phyloP scores from a whole-genome alignment of 2,329 filamentous ascomycete genomes.

The Mycogone perniciosa region DNA sequence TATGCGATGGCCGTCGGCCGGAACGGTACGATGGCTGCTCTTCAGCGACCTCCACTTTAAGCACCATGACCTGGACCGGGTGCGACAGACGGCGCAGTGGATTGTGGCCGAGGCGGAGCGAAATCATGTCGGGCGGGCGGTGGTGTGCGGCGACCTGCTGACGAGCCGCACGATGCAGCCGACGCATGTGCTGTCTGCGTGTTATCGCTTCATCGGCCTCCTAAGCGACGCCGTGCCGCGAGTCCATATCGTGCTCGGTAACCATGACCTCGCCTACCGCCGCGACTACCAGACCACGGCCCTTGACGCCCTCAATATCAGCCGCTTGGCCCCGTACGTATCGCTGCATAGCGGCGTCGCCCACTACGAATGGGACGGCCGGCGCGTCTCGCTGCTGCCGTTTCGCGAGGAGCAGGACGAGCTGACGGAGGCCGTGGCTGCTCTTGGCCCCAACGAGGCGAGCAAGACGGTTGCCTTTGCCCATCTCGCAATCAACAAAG shows the following conservation, averaged over 20 bases:
- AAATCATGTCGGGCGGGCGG: constrained; percentile 7
- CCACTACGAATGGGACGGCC: constrained; percentile 16
- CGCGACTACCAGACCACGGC: constrained; percentile 20
- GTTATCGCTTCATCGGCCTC: constrained; percentile 14
- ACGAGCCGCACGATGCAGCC: constrained; percentile 15
- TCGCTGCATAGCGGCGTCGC: constrained; percentile 15
- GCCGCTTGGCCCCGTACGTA: constrained; percentile 13
- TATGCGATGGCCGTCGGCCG: constrained; percentile 8
- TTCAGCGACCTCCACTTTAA: constrained; percentile 18
- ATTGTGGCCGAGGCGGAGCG: constrained; percentile 14
- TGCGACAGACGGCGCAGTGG: constrained; percentile 16
- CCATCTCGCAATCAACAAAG: constrained; percentile 19
- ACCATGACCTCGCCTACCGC: constrained; percentile 21
- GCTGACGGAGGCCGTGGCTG: constrained; percentile 13
- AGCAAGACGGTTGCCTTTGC: constrained; percentile 18
- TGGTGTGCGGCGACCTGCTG: constrained; percentile 16
- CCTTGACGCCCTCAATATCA: constrained; percentile 16
- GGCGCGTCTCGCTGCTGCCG: constrained; percentile 16
- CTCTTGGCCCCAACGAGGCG: constrained; percentile 10
- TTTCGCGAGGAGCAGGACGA: constrained; percentile 19
- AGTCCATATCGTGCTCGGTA: constrained; percentile 19
- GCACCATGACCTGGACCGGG: constrained; percentile 13
- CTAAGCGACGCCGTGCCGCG: constrained; percentile 15
- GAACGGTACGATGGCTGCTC: constrained; percentile 14
- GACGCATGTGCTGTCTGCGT: constrained; percentile 14